Conservation (phyloP, 176 grass and related monocot genomes). For the Avena eriantha region DNA sequence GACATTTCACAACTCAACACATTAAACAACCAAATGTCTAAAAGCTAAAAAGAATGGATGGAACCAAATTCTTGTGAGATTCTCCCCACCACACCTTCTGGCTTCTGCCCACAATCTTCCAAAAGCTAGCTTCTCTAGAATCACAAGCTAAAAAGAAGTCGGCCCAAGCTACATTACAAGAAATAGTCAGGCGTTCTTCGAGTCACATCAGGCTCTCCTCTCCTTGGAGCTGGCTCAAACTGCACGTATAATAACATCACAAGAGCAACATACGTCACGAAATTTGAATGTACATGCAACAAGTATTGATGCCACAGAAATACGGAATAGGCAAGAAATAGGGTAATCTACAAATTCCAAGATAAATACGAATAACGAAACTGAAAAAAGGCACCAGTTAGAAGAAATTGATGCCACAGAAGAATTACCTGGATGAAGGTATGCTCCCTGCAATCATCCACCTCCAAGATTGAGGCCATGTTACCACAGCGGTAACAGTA, state of each 20-base stretch:
- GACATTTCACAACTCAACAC: no score
- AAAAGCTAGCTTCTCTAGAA: no score
- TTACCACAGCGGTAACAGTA: conserved; percentile 75
- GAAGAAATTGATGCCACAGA: background rate
- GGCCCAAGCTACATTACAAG: conserved; percentile 14
- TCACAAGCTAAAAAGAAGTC: no score
- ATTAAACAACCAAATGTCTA: no score
- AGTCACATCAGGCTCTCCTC: conserved; percentile 59
- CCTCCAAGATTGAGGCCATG: conserved; percentile 76
- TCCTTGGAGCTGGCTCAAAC: conserved; percentile 57
- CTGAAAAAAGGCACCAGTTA: background rate
- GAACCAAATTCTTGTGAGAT: no score
- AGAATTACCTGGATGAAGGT: conserved; percentile 64
- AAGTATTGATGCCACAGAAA: no score
- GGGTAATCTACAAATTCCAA: background rate
- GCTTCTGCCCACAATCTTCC: no score
- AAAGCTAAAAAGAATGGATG: no score
- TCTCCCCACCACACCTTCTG: no score
- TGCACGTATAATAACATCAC: conserved; percentile 1
- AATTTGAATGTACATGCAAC: background rate
- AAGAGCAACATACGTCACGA: background rate
- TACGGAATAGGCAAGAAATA: conserved; percentile 8
- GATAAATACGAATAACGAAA: background rate
- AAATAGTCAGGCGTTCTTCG: conserved; percentile 60
- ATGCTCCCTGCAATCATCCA: conserved; percentile 71